Conservation (phyloP, 2,329 filamentous ascomycete species). For the Aspergillus glaucus region DNA sequence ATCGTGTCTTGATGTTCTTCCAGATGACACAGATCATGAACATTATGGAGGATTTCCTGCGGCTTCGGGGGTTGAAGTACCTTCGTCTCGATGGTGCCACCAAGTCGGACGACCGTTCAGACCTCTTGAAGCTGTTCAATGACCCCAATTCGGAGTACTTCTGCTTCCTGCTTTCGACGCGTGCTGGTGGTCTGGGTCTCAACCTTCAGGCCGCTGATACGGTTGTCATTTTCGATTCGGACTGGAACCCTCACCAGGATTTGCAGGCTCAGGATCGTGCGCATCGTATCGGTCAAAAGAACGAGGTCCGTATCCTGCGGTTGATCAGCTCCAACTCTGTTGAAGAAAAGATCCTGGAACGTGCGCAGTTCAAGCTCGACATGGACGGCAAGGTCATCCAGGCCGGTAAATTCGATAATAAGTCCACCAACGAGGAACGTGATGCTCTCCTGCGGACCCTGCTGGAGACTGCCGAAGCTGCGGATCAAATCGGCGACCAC, state of each 20-base stretch:
- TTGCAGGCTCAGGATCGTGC: conserved; percentile 98
- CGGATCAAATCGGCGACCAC: conserved; percentile 69
- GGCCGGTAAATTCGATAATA: conserved; percentile 98
- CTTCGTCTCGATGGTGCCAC: conserved; percentile 93
- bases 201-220: conserved; percentile 97
- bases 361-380: conserved; percentile 94
- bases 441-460: conserved; percentile 93
- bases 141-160: conserved; percentile 86
- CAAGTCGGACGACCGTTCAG: conserved; percentile 94
- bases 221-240: conserved; percentile 98
- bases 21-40: conserved; percentile 99
- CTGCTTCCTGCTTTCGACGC: conserved; percentile 96
- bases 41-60: conserved; percentile 98
- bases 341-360: conserved; percentile 96
- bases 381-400: conserved; percentile 99
- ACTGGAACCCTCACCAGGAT: conserved; percentile 99
- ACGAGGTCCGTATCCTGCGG: conserved; percentile 92
- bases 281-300: conserved; percentile 99
- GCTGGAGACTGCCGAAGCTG: conserved; percentile 69
- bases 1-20: conserved; percentile 99
- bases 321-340: conserved; percentile 96
- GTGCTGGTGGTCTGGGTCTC: conserved; percentile 93
- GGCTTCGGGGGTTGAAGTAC: conserved; percentile 75
- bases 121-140: conserved; percentile 84
- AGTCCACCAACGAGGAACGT: conserved; percentile 96